phyloP scores from a whole-genome alignment of 2,329 filamentous ascomycete species.

The Geosmithia flava region DNA sequence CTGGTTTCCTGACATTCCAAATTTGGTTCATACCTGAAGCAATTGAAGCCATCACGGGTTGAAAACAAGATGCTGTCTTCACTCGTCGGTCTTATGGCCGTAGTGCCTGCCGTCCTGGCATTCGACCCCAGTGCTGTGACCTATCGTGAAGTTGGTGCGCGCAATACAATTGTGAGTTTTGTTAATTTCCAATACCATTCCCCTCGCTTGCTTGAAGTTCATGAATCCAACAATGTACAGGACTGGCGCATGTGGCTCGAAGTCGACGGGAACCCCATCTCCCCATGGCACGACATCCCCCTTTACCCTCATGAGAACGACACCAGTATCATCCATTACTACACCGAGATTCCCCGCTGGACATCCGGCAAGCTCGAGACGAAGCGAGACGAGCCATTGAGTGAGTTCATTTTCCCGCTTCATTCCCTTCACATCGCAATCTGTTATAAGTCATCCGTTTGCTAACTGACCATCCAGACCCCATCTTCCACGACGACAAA shows the following conservation, averaged over 20 bases:
- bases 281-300: conserved; percentile 28
- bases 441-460: too few relatives aligned
- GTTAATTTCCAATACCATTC: neutral
- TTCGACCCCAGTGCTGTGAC: conserved; percentile 16
- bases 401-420: conserved; percentile 10
- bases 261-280: conserved; percentile 23
- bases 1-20: too few relatives aligned
- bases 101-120: conserved; percentile 2
- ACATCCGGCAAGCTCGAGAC: conserved; percentile 26
- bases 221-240: too few relatives aligned
- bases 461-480: conserved; percentile 12
- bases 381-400: conserved; percentile 23
- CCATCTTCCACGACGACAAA: conserved; percentile 27
- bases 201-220: too few relatives aligned
- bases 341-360: conserved; percentile 29
- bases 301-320: conserved; percentile 20
- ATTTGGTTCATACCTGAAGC: too few relatives aligned
- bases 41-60: too few relatives aligned
- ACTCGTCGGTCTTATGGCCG: conserved; percentile 2
- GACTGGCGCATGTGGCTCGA: conserved; percentile 28
- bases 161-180: conserved; percentile 20
- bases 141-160: conserved; percentile 21
- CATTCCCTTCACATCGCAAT: too few relatives aligned
- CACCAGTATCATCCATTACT: conserved; percentile 21
- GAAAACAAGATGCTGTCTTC: conserved; percentile 2